Evolutionary conservation across 2,329 filamentous ascomycete genomes (phyloP), one percentile per base, ranked within the genome.

Genomic region (Apiospora pterosperma): DNA sequence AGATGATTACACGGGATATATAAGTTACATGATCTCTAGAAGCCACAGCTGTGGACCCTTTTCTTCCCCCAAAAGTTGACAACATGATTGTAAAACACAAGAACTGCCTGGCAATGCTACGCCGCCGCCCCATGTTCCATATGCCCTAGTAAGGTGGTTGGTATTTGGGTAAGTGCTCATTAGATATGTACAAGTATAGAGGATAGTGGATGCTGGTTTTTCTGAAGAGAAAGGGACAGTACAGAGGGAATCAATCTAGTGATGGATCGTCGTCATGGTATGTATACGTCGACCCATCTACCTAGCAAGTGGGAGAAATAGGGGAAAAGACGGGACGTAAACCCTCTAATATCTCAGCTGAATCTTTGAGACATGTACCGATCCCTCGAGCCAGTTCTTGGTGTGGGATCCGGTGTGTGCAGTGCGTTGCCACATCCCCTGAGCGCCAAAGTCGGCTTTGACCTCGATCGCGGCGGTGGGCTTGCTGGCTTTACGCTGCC

Each of bases 391-490:
- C 58, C 58, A 60, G 58, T 60, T 39, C 58, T 36, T 60, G 58
- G 12, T 28, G 34, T 16, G 12, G 34, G 36, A 23, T 25, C 8
- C 23, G 36, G 58, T 4, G 8, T 21, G 36, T 6, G 23, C n/a
- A n/a, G 34, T 6, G 58, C 34, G 36, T 21, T 39, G 58, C 74
- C 74, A 75, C 60, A 74, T 63, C 34, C 68, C 65, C 58, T 73
- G 70, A 16, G 61, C 59, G 41, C 59, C 42, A 28, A 72, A 68
- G 59, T 64, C 63, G 52, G 67, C 25, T 19, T 61, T 31, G 12
- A 64, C 62, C 11, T 63, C 62, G 36, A 66, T 41, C n/a, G 58
- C 34, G 36, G 64, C 62, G 16, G 63, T 38, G 4, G 44, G n/a
- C 14, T 61, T 67, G 19, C 64, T 65, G 23, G 36, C 25, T 42